Evolutionary conservation across 2,329 filamentous ascomycete genomes (phyloP), one percentile per base, ranked within the genome.

Genomic region (Apiospora aurea): DNA sequence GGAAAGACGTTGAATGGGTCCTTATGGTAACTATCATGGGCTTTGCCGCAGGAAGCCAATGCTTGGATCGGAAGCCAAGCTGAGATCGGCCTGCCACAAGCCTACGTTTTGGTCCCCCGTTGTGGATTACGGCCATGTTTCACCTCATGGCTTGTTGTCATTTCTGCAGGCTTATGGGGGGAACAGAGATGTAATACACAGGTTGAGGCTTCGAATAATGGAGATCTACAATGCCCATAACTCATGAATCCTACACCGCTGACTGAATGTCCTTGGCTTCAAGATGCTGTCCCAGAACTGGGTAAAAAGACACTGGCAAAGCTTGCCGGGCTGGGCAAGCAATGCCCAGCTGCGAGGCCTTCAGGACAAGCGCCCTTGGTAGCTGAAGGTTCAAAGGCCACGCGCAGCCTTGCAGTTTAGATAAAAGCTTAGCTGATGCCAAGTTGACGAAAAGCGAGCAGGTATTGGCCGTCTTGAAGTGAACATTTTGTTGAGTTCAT

Each of bases 121-220:
- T 75, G 75, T 76, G 76, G 79, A 75, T 76, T 76, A 77, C 75
- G 76, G 76, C 75, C 77, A 73, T 76, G 82, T 83, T 84, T 84
- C 82, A 83, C 75, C 75, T 76, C 72, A 69, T 57, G 44, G 66
- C 41, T 47, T n/a, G 34, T 49, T 68, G 24, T 38, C 26, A 38
- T 29, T 38, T 49, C n/a, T 69, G 67, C 44, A 44, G 47, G 26
- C 44, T 69, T 34, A 34, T 49, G 44, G 67, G 38, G 44, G 34
- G 18, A 49, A 29, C 43, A 68, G 24, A 49, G 34, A 68, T 68
- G 41, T 47, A 69, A 49, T 38, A 43, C 41, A 43, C 13, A 49
- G 13, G 44, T 44, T 69, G 67, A 69, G 57, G 34, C 34, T 41
- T 64, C n/a, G 57, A 64, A 41, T 29, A 64, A 64, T n/a, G 34